Evolutionary conservation across 2,329 filamentous ascomycete genomes (phyloP).

Genomic region (Chalara sp.): DNA sequence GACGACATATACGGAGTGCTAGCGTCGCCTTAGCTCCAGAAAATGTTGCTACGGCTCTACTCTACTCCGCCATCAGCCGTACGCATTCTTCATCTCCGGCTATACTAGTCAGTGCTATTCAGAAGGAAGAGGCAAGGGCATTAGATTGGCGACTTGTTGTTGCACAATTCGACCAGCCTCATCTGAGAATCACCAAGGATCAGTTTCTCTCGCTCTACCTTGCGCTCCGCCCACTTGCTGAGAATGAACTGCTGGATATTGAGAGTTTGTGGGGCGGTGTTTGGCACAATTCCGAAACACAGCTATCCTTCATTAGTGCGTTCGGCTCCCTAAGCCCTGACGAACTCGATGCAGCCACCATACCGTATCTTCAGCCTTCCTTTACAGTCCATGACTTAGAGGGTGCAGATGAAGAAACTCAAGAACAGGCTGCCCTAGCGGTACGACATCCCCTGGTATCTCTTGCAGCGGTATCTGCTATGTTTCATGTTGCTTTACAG

Average conservation of each 20-base stretch:
- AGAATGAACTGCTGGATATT: conserved; percentile 66
- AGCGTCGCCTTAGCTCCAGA: conserved; percentile 65
- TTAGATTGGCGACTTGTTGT: conserved; percentile 70
- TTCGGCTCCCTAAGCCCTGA: conserved; percentile 71
- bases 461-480: conserved; percentile 68
- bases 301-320: conserved; percentile 87
- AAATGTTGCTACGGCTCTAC: conserved; percentile 74
- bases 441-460: conserved; percentile 85
- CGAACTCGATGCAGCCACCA: conserved; percentile 75
- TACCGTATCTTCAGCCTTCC: conserved; percentile 72
- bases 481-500: conserved; percentile 58
- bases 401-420: conserved; percentile 51
- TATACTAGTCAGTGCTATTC: conserved; percentile 54
- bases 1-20: conserved; percentile 45
- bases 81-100: conserved; percentile 46
- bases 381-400: conserved; percentile 63
- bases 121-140: conserved; percentile 53
- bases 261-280: conserved; percentile 83
- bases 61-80: conserved; percentile 56
- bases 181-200: conserved; percentile 65
- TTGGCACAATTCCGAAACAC: conserved; percentile 82
- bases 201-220: conserved; percentile 81
- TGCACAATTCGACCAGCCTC: conserved; percentile 71
- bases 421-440: conserved; percentile 56
- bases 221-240: conserved; percentile 67